phyloP scores from a whole-genome alignment of 768 basidiomycete species.

The Mycena filopes region DNA sequence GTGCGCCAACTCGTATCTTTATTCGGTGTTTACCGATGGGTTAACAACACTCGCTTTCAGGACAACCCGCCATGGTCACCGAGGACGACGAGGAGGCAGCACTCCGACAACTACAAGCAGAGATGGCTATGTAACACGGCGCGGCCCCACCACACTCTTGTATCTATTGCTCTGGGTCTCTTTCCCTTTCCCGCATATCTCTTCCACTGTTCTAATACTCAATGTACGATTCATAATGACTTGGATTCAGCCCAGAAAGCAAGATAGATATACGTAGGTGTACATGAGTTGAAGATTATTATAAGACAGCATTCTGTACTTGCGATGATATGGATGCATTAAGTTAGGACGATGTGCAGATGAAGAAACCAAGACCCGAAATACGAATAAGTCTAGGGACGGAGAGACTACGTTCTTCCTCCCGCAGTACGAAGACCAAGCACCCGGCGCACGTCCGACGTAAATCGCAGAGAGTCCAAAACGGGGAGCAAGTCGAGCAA shows the following conservation, averaged over 20 bases:
- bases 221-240: slow-evolving; percentile 44
- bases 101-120: slow-evolving; percentile 89
- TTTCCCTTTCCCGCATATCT: slow-evolving; percentile 32
- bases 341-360: slow-evolving; percentile 37
- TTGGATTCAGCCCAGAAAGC: slow-evolving; percentile 27
- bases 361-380: slow-evolving; percentile 40
- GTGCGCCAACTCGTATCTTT: slow-evolving; percentile 49
- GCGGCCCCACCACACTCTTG: slow-evolving; percentile 10
- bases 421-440: slow-evolving; percentile 74
- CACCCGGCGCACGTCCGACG: slow-evolving; percentile 92
- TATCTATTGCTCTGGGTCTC: slow-evolving; percentile 32
- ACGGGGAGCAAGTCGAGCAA: slow-evolving; percentile 95
- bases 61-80: slow-evolving; percentile 54
- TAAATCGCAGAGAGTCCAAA: slow-evolving; percentile 95
- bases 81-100: slow-evolving; percentile 95
- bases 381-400: slow-evolving; percentile 42
- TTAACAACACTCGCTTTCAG: slow-evolving; percentile 20
- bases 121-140: slow-evolving; percentile 76
- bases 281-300: slow-evolving; percentile 38
- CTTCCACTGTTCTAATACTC: slow-evolving; percentile 35
- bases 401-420: slow-evolving; percentile 42
- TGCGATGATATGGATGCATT: slow-evolving; percentile 47
- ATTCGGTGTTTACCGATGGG: neutral
- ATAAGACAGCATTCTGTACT: slow-evolving; percentile 27
- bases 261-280: slow-evolving; percentile 35